Evolutionary conservation across 2,329 filamentous ascomycete genomes (phyloP).

Genomic region (Hortaea werneckii): DNA sequence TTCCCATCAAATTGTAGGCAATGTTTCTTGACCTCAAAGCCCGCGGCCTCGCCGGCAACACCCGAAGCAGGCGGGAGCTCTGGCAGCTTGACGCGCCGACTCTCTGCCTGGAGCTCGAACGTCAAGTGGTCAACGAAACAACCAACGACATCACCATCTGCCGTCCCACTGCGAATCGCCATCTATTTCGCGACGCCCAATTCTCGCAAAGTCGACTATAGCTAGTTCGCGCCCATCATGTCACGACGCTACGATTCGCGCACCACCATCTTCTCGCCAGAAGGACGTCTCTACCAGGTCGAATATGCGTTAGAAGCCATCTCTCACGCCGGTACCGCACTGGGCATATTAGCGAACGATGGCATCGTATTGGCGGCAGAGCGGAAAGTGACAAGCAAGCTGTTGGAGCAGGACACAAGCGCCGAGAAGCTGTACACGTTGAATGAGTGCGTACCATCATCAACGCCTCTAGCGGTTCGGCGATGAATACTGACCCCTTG

Average conservation of each 20-base stretch:
- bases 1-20: no score
- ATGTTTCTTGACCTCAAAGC: no score
- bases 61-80: no score
- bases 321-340: slow-evolving; percentile 91
- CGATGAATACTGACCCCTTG: slow-evolving; percentile 5
- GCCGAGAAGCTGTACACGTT: slow-evolving; percentile 99
- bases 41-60: no score
- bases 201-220: not conserved
- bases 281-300: slow-evolving; percentile 96
- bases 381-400: slow-evolving; percentile 97
- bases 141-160: not conserved
- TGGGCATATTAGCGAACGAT: slow-evolving; percentile 95
- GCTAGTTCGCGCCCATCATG: slow-evolving; percentile 12
- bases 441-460: slow-evolving; percentile 65
- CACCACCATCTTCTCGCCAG: slow-evolving; percentile 98
- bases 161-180: not conserved
- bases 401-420: slow-evolving; percentile 97
- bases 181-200: not conserved
- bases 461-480: slow-evolving; percentile 4
- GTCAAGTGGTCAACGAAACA: not conserved
- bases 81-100: no score
- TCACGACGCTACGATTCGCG: slow-evolving; percentile 27
- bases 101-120: not conserved
- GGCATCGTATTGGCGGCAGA: slow-evolving; percentile 96
- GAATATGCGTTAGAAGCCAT: slow-evolving; percentile 99